These are phyloP conservation scores for Boletus coccyginus DNA, from an alignment of 768 basidiomycete species.

Conservation along the genomic window DNA sequence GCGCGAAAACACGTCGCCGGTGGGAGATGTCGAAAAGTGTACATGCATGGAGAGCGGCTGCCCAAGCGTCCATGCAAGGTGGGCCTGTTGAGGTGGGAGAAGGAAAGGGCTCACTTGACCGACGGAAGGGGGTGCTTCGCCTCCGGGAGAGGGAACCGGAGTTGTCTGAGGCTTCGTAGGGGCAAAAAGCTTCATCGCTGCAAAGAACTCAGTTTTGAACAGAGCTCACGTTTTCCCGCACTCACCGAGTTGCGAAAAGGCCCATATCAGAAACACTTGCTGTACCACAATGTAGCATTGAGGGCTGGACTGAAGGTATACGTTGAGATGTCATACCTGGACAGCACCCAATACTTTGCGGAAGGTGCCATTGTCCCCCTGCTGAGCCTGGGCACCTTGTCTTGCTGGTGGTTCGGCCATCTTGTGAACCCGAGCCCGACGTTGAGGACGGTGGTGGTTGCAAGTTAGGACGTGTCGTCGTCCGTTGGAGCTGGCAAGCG, in stretches of 20 bases:
- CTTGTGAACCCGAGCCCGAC: neutral
- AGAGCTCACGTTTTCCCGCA: neutral
- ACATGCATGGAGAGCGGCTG: conserved; percentile 69
- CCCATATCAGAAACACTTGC: conserved; percentile 71
- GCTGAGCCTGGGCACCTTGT: conserved; percentile 18
- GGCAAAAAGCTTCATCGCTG: conserved; percentile 46
- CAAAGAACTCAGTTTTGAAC: neutral
- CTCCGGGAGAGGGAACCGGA: conserved; percentile 25
- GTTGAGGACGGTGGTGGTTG: conserved; percentile 6
- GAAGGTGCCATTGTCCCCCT: conserved; percentile 35
- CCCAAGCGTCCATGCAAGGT: conserved; percentile 59
- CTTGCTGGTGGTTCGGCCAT: conserved; percentile 27
- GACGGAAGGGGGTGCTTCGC: conserved; percentile 9
- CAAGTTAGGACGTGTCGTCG: neutral
- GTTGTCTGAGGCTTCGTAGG: conserved; percentile 36
- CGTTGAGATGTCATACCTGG: conserved; percentile 37
- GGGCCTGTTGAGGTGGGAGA: conserved; percentile 53
- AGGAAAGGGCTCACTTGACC: conserved; percentile 43
- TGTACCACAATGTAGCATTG: conserved; percentile 26
- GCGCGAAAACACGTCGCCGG: conserved; percentile 55
- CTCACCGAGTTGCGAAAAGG: conserved; percentile 64
- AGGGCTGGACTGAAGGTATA: neutral
- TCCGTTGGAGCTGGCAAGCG: neutral
- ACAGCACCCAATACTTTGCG: conserved; percentile 37
- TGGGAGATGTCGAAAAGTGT: conserved; percentile 65